Base-by-base conservation (phyloP, 257 asterid species). In the Prunella vulgaris region DNA sequence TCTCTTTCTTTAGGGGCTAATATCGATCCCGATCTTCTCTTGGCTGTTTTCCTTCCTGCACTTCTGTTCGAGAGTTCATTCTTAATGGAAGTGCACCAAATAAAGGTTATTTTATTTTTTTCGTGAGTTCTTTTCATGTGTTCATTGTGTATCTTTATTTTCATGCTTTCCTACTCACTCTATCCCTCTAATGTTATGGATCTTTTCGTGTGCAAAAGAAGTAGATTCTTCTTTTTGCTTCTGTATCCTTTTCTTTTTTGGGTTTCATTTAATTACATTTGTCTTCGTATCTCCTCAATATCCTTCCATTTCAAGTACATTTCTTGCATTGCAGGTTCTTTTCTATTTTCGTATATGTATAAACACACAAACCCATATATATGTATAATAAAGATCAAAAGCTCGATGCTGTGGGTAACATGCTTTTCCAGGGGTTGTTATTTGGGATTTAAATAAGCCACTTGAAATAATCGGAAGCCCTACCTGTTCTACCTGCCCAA, bases 31-130 rank as follows among this genome's bases (percentile, higher is more conserved):
- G 87, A 93, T 75, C 97, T 93, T 81, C 90, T 93, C 59, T 79
- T 93, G 89, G 96, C 96, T 32, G 95, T 93, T 68, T 93, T 93
- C 84, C 99, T 93, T 76, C 99, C 99, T 22, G 96, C 99, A 10
- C 97, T 93, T 76, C 99, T 93, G 71, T 93, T 90, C 37, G 97
- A 93, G 88, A 88, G 99, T 78, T 83, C 99, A 25, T 93, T 93
- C 80, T 82, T 83, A 30, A 86, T 93, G 99, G 99, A 90, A 87
- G 84, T 88, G 64, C 99, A 93, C 87, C 97, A 88, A 85, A 93
- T 93, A 80, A 93, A 93, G 99, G 99, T 90, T 64, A 79, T 68
- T 32, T 32, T 73, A 42, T 37, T 22, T 67, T 24, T 60, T 5
- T 13, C n/a, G n/a, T n/a, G n/a, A n/a, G n/a, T n/a, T n/a, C 22